These are phyloP conservation scores for Microcos paniculata DNA, from an alignment of 345 rosid species.

Conservation along the genomic window DNA sequence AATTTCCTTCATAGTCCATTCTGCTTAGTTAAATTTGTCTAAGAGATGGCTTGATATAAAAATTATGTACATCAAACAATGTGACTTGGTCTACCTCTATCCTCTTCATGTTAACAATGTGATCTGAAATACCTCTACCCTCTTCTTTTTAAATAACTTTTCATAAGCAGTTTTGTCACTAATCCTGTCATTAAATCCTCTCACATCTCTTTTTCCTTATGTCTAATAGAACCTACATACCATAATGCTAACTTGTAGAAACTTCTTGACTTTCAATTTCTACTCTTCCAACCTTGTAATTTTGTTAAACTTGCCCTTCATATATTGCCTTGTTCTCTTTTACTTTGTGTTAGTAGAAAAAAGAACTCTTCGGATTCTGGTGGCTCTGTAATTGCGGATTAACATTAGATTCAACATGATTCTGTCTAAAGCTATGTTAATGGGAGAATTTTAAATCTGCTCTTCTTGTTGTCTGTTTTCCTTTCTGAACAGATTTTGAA, in stretches of 20 bases:
- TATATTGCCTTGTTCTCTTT: neutral
- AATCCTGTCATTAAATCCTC: neutral
- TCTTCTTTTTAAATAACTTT: neutral
- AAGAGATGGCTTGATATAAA: too few species aligned
- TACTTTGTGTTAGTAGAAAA: neutral
- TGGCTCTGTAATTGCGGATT: neutral
- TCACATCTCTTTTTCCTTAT: neutral
- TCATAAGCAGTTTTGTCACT: neutral
- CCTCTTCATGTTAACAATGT: neutral
- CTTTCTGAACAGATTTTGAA: conserved; percentile 45
- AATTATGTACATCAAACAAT: neutral
- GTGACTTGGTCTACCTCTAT: neutral
- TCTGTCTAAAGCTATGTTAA: neutral
- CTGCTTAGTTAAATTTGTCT: neutral
- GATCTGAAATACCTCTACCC: too few species aligned
- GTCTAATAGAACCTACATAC: neutral
- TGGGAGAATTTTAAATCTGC: neutral
- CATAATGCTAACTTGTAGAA: neutral
- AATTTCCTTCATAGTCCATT: neutral
- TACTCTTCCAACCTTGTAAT: neutral
- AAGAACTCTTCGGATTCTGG: neutral
- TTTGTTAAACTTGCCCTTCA: neutral
- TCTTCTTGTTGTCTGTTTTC: neutral
- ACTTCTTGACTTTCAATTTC: neutral
- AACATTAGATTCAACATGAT: neutral